Evolutionary conservation across 805 yeast species (phyloP).

Genomic region (Phaffomyces opuntiae): DNA sequence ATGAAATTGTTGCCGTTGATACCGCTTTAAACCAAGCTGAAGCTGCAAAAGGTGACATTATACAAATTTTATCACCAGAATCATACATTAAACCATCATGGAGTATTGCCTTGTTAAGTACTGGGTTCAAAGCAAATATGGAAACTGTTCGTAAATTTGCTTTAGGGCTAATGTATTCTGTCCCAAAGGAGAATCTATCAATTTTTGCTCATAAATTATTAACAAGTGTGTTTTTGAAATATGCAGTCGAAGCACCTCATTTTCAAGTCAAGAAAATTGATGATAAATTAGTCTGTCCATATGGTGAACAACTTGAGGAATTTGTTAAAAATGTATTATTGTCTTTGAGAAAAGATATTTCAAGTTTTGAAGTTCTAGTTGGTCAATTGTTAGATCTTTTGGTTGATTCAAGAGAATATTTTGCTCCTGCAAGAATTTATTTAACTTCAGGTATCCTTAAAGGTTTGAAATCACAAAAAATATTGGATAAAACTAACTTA

Average conservation of each 20-base stretch:
- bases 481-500: slow-evolving; percentile 24
- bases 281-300: slow-evolving; percentile 39
- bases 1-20: slow-evolving; percentile 77
- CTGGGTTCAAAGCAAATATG: slow-evolving; percentile 70
- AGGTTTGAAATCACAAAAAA: slow-evolving; percentile 35
- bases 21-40: slow-evolving; percentile 81
- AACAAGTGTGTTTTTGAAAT: slow-evolving; percentile 43
- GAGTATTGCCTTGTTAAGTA: slow-evolving; percentile 66
- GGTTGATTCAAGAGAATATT: slow-evolving; percentile 40
- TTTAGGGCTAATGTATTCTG: slow-evolving; percentile 44
- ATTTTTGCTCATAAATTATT: slow-evolving; percentile 41
- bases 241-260: slow-evolving; percentile 56
- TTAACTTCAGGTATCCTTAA: slow-evolving; percentile 46
- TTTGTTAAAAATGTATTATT: slow-evolving; percentile 35
- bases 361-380: slow-evolving; percentile 24
- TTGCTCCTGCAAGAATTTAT: slow-evolving; percentile 67
- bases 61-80: slow-evolving; percentile 39
- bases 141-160: slow-evolving; percentile 69
- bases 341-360: slow-evolving; percentile 27
- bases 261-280: slow-evolving; percentile 37
- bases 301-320: slow-evolving; percentile 43
- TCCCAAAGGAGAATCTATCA: slow-evolving; percentile 39
- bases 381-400: slow-evolving; percentile 37
- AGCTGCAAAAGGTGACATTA: slow-evolving; percentile 64
- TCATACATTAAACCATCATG: slow-evolving; percentile 59